phyloP scores from a whole-genome alignment of 306 rosid species.

The Dryas drummondii region DNA sequence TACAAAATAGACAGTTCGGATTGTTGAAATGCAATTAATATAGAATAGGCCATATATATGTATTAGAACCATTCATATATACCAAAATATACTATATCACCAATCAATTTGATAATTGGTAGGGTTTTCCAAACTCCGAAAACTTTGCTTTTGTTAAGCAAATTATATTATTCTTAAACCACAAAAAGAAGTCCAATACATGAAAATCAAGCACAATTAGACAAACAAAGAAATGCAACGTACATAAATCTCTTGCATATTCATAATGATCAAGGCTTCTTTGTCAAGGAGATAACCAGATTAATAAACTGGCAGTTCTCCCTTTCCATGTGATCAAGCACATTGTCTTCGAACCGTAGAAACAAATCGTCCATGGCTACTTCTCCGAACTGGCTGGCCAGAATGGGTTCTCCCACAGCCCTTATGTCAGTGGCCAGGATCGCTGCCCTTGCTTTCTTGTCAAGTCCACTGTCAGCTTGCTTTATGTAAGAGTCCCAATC shows the following conservation, averaged over 20 bases:
- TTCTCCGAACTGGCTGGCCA: slow-evolving; percentile 34
- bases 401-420: slow-evolving; percentile 43
- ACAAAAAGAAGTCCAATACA: no score
- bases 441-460: slow-evolving; percentile 15
- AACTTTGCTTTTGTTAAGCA: no score
- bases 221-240: no score
- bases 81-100: no score
- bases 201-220: no score
- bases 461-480: slow-evolving; percentile 14
- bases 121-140: no score
- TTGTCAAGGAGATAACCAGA: slow-evolving; percentile 24
- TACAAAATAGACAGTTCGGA: no score
- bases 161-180: no score
- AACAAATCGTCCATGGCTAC: slow-evolving; percentile 39
- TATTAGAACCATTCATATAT: no score
- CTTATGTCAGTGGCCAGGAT: slow-evolving; percentile 27
- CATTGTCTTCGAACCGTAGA: slow-evolving; percentile 22
- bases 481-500: slow-evolving; percentile 40
- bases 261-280: not conserved
- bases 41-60: no score
- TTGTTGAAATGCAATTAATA: no score
- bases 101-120: no score
- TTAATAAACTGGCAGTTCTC: slow-evolving; percentile 11
- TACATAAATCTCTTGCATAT: not conserved
- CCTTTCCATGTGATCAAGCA: slow-evolving; percentile 24